These are phyloP conservation scores for Chytriomyces sp. DNA, from an alignment of 192 early-diverging fungal genomes.

Conservation along the genomic window DNA sequence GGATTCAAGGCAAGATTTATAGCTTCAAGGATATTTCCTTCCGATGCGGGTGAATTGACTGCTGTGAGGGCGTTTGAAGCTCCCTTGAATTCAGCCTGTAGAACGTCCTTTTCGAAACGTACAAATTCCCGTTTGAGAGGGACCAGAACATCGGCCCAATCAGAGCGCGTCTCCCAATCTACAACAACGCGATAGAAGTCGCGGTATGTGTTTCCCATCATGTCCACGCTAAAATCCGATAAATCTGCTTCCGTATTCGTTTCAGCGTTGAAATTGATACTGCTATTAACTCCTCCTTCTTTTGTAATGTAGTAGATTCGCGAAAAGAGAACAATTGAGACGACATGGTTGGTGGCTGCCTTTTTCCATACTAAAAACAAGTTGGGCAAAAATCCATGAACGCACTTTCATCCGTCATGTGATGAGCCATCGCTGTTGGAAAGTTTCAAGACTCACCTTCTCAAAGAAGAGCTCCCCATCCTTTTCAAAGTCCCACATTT, in stretches of 20 bases:
- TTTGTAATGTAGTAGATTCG: slow-evolving; percentile 76
- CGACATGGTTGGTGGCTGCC: slow-evolving; percentile 84
- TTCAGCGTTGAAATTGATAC: neutral
- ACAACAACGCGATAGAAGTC: slow-evolving; percentile 96
- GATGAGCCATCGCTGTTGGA: neutral
- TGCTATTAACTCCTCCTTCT: neutral
- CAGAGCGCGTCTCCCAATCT: slow-evolving; percentile 83
- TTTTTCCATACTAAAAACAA: slow-evolving; percentile 86
- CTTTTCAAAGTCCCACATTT: slow-evolving; percentile 99
- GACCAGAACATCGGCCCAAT: slow-evolving; percentile 66
- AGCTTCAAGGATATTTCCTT: slow-evolving; percentile 95
- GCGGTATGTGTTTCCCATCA: slow-evolving; percentile 67
- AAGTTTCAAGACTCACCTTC: slow-evolving; percentile 55
- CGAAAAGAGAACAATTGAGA: slow-evolving; percentile 94
- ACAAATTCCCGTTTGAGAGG: slow-evolving; percentile 77
- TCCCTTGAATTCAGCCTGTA: slow-evolving; percentile 50
- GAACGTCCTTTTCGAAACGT: slow-evolving; percentile 68
- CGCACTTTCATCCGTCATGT: slow-evolving; percentile 8
- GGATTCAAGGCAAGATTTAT: slow-evolving; percentile 96
- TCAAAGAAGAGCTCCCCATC: slow-evolving; percentile 96
- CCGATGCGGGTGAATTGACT: slow-evolving; percentile 77
- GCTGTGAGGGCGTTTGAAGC: slow-evolving; percentile 49
- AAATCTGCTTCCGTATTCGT: slow-evolving; percentile 16
- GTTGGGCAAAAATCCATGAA: slow-evolving; percentile 86
- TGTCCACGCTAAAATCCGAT: slow-evolving; percentile 23